phyloP scores from a whole-genome alignment of 2,329 filamentous ascomycete species.

The Beauveria medogensis region DNA sequence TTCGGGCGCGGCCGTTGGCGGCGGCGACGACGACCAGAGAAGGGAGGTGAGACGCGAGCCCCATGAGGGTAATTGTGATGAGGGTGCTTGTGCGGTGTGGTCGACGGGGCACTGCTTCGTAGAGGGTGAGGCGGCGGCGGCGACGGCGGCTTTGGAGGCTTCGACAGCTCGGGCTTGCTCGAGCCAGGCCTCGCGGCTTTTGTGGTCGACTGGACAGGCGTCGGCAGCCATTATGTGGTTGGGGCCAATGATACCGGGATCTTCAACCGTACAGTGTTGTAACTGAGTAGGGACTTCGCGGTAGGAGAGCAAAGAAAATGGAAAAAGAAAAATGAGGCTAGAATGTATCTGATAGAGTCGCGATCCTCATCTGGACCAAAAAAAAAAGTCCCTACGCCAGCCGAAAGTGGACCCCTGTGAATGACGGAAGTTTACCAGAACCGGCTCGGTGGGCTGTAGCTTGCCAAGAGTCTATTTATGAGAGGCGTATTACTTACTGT shows the following conservation, averaged over 20 bases:
- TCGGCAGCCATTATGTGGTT: slow-evolving; percentile 17
- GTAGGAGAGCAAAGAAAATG: too few species aligned
- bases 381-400: too few species aligned
- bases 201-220: slow-evolving; percentile 83
- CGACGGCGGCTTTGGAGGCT: slow-evolving; percentile 24
- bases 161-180: slow-evolving; percentile 52
- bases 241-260: too few species aligned
- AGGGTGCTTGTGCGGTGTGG: slow-evolving; percentile 18
- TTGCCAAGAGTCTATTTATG: too few species aligned
- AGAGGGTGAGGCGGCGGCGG: slow-evolving; percentile 14
- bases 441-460: too few species aligned
- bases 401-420: too few species aligned
- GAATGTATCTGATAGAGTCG: too few species aligned
- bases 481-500: too few species aligned
- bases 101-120: slow-evolving; percentile 25
- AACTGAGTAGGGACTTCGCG: too few species aligned
- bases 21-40: slow-evolving; percentile 26
- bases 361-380: too few species aligned
- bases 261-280: not conserved
- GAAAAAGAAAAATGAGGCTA: too few species aligned
- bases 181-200: slow-evolving; percentile 82
- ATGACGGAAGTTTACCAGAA: too few species aligned
- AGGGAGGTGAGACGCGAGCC: slow-evolving; percentile 33
- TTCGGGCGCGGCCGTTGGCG: slow-evolving; percentile 19
- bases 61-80: slow-evolving; percentile 31